Evolutionary conservation across 2,329 filamentous ascomycete genomes (phyloP).

Genomic region (Cytospora piceicola): DNA sequence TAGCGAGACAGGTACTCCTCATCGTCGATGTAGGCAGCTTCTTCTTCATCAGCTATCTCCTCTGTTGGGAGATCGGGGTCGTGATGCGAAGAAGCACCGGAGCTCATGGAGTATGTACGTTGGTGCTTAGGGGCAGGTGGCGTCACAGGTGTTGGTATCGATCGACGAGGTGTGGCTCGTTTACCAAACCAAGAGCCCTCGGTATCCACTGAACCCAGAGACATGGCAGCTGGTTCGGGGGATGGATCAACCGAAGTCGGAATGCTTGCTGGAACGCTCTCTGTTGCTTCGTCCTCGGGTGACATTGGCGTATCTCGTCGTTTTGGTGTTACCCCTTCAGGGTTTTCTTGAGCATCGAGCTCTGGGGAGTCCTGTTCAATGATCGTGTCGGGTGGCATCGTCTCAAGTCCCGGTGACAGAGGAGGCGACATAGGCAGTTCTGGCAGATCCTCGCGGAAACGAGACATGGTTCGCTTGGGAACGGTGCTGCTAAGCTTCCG

Average conservation of each 20-base stretch:
- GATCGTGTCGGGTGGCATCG: conserved; percentile 36
- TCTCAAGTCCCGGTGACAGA: conserved; percentile 73
- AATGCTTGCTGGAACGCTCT: conserved; percentile 21
- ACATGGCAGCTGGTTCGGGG: conserved; percentile 73
- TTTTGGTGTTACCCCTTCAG: conserved; percentile 40
- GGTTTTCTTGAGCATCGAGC: conserved; percentile 22
- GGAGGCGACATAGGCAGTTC: conserved; percentile 86
- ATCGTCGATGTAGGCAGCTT: conserved; percentile 62
- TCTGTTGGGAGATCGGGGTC: conserved; percentile 51
- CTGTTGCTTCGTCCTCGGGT: conserved; percentile 23
- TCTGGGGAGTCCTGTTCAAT: conserved; percentile 32
- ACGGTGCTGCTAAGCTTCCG: conserved; percentile 48
- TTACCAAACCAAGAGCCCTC: conserved; percentile 86
- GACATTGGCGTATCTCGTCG: conserved; percentile 30
- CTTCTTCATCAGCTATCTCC: conserved; percentile 65
- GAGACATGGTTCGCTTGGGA: conserved; percentile 82
- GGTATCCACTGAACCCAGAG: conserved; percentile 90
- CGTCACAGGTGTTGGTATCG: conserved; percentile 40
- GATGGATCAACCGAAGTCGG: conserved; percentile 46
- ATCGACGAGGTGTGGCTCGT: conserved; percentile 44
- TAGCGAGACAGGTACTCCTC: conserved; percentile 74
- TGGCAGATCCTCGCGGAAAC: conserved; percentile 89
- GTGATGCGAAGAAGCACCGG: conserved; percentile 47
- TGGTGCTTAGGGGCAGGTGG: conserved; percentile 43
- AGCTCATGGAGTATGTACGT: conserved; percentile 35